Conservation (phyloP, 257 asterid genomes). For the Solanum bukasovii region DNA sequence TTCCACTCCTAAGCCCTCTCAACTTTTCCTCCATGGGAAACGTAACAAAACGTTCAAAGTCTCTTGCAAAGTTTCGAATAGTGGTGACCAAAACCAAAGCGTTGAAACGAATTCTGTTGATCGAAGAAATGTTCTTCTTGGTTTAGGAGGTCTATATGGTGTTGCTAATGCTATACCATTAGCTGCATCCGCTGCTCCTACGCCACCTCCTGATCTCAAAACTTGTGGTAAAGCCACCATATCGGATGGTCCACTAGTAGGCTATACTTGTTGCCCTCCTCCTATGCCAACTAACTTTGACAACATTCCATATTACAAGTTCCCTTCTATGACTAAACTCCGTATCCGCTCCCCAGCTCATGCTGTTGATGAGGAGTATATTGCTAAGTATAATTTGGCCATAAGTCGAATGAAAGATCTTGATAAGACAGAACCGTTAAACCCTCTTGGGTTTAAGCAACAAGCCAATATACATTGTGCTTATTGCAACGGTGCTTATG, state of each 20-base stretch:
- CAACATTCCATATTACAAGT: not conserved
- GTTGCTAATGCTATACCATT: not conserved
- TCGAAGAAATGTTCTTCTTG: not conserved
- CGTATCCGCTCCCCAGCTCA: slow-evolving; percentile 8
- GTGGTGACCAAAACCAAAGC: not conserved
- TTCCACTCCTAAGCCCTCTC: not conserved
- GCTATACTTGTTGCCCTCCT: not conserved
- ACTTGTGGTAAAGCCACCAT: not conserved
- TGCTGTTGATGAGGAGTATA: not conserved
- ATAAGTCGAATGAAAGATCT: slow-evolving; percentile 4
- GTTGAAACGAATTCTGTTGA: not conserved
- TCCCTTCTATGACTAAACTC: not conserved
- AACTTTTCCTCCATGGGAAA: not conserved
- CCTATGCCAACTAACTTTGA: not conserved
- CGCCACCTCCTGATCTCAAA: not conserved
- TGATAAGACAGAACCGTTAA: not conserved
- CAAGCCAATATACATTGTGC: slow-evolving; percentile 4
- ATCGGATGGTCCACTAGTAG: not conserved
- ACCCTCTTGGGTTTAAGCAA: slow-evolving; percentile 6
- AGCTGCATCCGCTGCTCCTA: not conserved
- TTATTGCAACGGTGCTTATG: slow-evolving; percentile 11
- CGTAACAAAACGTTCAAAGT: not conserved
- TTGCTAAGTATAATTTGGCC: slow-evolving; percentile 2
- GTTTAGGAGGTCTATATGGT: not conserved
- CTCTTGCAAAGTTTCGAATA: not conserved